Evolutionary conservation across 208 protist genomes (phyloP), one percentile per base, ranked within the genome.

Genomic region (Leishmania martiniquensis): DNA sequence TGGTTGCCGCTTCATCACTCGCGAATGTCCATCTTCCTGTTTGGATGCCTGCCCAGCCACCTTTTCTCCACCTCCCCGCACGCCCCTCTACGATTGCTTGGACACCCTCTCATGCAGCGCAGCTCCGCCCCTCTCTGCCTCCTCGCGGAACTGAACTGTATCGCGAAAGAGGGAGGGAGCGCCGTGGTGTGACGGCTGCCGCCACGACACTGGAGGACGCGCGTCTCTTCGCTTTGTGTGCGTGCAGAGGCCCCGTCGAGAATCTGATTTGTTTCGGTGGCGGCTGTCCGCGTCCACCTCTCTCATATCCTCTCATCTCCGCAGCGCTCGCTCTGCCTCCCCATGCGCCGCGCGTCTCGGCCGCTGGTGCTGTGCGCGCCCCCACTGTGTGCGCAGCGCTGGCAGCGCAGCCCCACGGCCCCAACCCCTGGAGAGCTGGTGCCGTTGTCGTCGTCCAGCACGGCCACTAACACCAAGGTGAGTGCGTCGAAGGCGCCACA

Each of bases 281-380:
- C 42, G 34, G 29, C 39, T 7, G 34, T 69, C 39, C 15, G 29
- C n/a, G 25, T n/a, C 25, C 9, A 25, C 44, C 42, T 15, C 20
- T 22, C 67, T 49, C 63, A 22, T 37, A 42, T 4, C 17, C 13
- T 42, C 45, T 6, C 6, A 32, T 32, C 68, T 25, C 29, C 12
- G 5, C 68, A 4, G 37, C 29, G 25, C 37, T 32, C 25, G 5
- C 51, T 45, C 49, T 44, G 22, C 52, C 34, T 47, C 54, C 34
- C 45, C 7, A 83, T 83, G 78, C 78, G 73, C 7, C 67, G 78
- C 4, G 51, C 49, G 29, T 20, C 70, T 20, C 78, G n/a, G 4
- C 39, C 45, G 29, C 54, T 73, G 4, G 73, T 65, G 54, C 72
- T 55, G 32, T 54, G 66, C 34, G 34, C 57, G 9, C 20, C 68